Conservation (phyloP, 2,329 filamentous ascomycete genomes). For the Colletotrichum sp. region DNA sequence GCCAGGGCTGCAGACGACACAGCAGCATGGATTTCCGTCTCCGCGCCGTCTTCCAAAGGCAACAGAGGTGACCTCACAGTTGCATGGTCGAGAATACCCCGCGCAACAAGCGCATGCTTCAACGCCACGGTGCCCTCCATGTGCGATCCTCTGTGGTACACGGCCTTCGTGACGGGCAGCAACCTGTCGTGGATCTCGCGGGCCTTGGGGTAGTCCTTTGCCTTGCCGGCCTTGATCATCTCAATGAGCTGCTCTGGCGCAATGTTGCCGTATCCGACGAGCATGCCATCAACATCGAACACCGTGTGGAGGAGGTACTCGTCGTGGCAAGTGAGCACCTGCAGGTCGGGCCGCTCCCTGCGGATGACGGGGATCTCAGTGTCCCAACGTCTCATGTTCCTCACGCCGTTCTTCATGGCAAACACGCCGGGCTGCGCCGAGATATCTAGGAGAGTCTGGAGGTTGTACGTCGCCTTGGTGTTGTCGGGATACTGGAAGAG, state of each 20-base stretch:
- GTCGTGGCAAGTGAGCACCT: conserved; percentile 56
- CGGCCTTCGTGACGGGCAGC: conserved; percentile 55
- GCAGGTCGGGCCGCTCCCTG: conserved; percentile 50
- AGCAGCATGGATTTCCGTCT: conserved; percentile 46
- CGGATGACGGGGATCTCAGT: conserved; percentile 59
- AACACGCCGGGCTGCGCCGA: conserved; percentile 56
- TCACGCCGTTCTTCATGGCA: conserved; percentile 62
- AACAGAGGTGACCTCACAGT: conserved; percentile 54
- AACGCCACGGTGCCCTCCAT: conserved; percentile 59
- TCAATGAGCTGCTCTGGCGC: conserved; percentile 54
- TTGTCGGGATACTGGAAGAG: conserved; percentile 59
- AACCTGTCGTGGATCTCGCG: conserved; percentile 54
- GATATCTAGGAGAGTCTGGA: conserved; percentile 58
- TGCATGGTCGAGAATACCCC: conserved; percentile 53
- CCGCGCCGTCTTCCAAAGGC: conserved; percentile 45
- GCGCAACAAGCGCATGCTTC: conserved; percentile 56
- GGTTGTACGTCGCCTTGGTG: conserved; percentile 56
- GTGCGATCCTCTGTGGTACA: conserved; percentile 59
- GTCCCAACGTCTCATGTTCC: conserved; percentile 63
- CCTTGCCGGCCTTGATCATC: conserved; percentile 55
- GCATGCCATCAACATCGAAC: conserved; percentile 58
- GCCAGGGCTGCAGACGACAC: conserved; percentile 32
- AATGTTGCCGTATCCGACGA: conserved; percentile 60
- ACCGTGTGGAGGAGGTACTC: conserved; percentile 57
- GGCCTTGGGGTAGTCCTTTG: conserved; percentile 51